Evolutionary conservation across 2,329 filamentous ascomycete species (phyloP), one percentile per base, ranked within the genome.

Genomic region (Sporothrix curviconia): DNA sequence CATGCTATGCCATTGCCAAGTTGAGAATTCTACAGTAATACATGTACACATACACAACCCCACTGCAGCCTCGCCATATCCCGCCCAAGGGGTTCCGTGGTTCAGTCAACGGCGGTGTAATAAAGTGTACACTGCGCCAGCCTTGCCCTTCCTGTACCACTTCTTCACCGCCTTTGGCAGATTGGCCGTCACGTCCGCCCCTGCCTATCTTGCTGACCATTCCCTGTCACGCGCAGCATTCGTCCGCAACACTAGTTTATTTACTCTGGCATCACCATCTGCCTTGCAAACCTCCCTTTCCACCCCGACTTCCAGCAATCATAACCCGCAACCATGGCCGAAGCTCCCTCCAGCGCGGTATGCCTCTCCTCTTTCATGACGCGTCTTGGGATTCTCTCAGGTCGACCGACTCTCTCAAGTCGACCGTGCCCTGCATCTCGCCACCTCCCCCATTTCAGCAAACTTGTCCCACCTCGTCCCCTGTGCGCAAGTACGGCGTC

Each of bases 291-390:
- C 32, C 9, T 9, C 17, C 17, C 15, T 14, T 32, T 32, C 28
- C 28, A 11, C 28, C 28, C 28, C 11, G 5, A 32, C 28, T 11
- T 32, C 28, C 28, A 32, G 28, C 28, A 5, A 5, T 32, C 28
- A 6, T 32, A n/a, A 51, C 24, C 42, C n/a, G 52, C 54, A 49
- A 60, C 8, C 22, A 60, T 60, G 59, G 39, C 59, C 7, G 59
- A 60, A 32, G 40, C 55, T 28, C 51, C 39, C 34, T 55, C 51
- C 36, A 60, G 56, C 59, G 39, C 59, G 25, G 59, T 60, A 55
- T 9, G 58, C 49, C 19, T n/a, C n/a, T n/a, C n/a, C n/a, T n/a
- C 36, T n/a, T 17, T n/a, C 17, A 17, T n/a, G 24, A 40, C 24
- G 24, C 40, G 44, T 25, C 30, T 39, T 19, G 5, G n/a, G 8